Evolutionary conservation across 345 rosid genomes (phyloP), one percentile per base, ranked within the genome.

Genomic region (Euphorbia pulcherrima): DNA sequence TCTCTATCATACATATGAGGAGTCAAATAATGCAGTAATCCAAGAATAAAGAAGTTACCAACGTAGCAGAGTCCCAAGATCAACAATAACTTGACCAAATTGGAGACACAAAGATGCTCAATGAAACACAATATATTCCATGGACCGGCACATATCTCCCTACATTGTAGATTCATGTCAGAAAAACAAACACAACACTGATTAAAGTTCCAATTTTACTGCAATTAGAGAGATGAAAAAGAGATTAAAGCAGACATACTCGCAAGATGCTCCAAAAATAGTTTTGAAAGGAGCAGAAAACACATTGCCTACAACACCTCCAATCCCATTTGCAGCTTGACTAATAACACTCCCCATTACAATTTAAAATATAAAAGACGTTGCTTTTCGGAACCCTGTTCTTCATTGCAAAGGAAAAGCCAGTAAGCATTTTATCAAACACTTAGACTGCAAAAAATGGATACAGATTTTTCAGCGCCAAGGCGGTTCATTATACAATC

Each of bases 121-220:
- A 92, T 75, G 73, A 92, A 92, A 78, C 96, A 89, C 18, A 78
- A 20, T 26, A 84, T 48, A 51, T 92, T 92, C 97, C 93, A 86
- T 41, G 87, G 82, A 30, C 96, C 90, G 8, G 83, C 37, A 73
- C 96, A 92, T 58, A 86, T 60, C 28, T 78, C 86, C 73, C 97
- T 91, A 82, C 75, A 74, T 65, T 70, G 16, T 56, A 60, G n/a
- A 44, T 39, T 20, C 12, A 12, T 26, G 28, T 18, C 10, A 2
- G 47, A 24, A 28, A 2, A 35, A 28, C 10, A 62, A 51, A 30
- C 33, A 16, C 23, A 3, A 8, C 11, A 18, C 51, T 7, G 1
- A 24, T 20, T 13, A 44, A 44, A 44, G 50, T 39, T 17, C 8
- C 27, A n/a, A 60, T 3, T 6, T 60, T 5, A 20, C 20, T 14